Base-by-base conservation (phyloP, 163 green algal genomes). In the Scenedesmus sp. region DNA sequence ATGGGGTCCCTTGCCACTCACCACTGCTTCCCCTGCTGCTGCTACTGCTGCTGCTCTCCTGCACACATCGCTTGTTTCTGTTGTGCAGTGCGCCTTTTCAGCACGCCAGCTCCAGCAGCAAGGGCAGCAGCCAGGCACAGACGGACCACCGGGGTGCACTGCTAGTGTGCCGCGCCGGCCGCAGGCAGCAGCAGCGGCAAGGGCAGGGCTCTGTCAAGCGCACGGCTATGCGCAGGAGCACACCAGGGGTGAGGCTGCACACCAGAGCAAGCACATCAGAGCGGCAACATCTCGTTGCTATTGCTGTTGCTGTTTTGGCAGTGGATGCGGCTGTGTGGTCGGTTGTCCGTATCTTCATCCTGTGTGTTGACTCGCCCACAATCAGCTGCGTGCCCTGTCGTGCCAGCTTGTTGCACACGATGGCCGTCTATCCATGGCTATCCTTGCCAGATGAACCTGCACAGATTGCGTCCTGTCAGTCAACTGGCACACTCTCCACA, bases 111-210 rank as follows among this genome's bases (percentile, higher is more conserved):
- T 13, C 10, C 10, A 8, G 20, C 77, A 85, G 52, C 77, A 57
- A 62, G 46, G 77, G 77, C 77, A 85, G 77, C 77, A 85, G 77
- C 26, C 46, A 57, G 46, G 15, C 46, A 20, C 77, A 85, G 23
- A 60, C 3, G 23, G 46, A 85, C 52, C 46, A 57, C 77, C 46
- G 46, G 60, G 77, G 77, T 85, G 13, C 77, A 20, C 13, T 57
- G 13, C 46, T 62, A 23, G 52, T 62, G 7, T 56, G 52, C 77
- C 46, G 52, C 7, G 52, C 46, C 23, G 52, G 77, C 15, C 46
- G 77, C 77, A 85, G 52, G 9, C 77, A 59, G 52, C 77, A 85
- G 3, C 77, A 85, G 77, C 77, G 56, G 46, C 77, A 57, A 85
- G 46, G 15, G 3, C 52, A n/a, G 8, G 77, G 77, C 15, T 12